Conservation (phyloP, 179 eudicot species). For the Drosera spatulata region DNA sequence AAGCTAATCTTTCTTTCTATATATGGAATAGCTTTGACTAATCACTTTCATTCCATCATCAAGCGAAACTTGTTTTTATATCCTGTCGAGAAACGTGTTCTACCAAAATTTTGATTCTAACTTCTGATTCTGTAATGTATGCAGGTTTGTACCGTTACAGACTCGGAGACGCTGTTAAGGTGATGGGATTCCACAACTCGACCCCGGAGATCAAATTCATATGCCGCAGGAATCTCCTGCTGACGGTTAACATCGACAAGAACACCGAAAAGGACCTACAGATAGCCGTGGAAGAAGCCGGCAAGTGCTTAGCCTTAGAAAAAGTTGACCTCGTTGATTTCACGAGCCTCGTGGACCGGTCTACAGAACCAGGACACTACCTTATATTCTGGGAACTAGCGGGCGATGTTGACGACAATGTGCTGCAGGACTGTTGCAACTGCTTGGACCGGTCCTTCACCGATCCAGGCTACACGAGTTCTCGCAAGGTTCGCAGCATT, state of each 20-base stretch:
- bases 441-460: constrained; percentile 57
- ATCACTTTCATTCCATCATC: too few relatives aligned
- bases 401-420: constrained; percentile 44
- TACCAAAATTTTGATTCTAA: too few relatives aligned
- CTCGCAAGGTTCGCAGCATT: constrained; percentile 55
- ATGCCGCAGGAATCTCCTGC: constrained; percentile 69
- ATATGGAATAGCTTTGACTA: too few relatives aligned
- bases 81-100: too few relatives aligned
- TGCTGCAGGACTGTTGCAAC: constrained; percentile 51
- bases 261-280: constrained; percentile 89
- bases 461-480: constrained; percentile 69
- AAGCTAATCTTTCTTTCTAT: too few relatives aligned
- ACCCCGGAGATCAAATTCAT: constrained; percentile 83
- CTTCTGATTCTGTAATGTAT: not conserved
- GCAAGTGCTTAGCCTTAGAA: constrained; percentile 35
- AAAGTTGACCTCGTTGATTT: constrained; percentile 70
- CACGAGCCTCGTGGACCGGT: constrained; percentile 38
- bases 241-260: constrained; percentile 83
- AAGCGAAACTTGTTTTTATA: too few relatives aligned
- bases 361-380: constrained; percentile 65
- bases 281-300: constrained; percentile 59
- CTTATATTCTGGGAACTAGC: constrained; percentile 82
- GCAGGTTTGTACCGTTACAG: constrained; percentile 83
- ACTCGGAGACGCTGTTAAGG: constrained; percentile 71
- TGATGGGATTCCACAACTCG: constrained; percentile 68